A percentile compares a stretch with the other conserved stretches of the same genome.
phyloP scores from a whole-genome alignment of 2,329 filamentous ascomycete genomes.

The Sporothrix curviconia region DNA sequence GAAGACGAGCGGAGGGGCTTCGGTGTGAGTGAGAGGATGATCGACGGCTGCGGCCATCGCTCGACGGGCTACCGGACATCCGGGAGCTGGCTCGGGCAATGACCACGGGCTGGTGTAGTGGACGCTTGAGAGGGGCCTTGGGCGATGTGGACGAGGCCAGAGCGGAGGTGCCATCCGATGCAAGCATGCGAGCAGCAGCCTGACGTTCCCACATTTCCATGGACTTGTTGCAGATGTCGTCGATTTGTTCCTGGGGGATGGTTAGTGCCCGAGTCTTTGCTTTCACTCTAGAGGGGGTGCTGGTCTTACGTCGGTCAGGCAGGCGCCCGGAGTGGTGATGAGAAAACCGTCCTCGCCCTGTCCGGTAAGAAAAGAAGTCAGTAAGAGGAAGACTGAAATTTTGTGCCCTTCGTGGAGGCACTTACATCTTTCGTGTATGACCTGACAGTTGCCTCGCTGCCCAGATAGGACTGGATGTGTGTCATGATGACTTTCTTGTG shows the following conservation, averaged over 20 bases:
- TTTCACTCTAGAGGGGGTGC: too few relatives aligned
- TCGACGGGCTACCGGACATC: neutral
- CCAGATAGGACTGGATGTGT: conserved; percentile 52
- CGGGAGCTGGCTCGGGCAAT: conserved; percentile 36
- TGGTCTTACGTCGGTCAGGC: conserved; percentile 52
- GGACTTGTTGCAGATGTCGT: conserved; percentile 55
- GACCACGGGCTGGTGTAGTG: conserved; percentile 49
- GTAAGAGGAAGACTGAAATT: too few relatives aligned
- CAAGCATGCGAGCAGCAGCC: conserved; percentile 38
- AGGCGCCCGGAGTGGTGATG: conserved; percentile 51
- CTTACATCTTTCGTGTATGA: conserved; percentile 50
- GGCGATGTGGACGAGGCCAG: conserved; percentile 38
- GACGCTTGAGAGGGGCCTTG: conserved; percentile 45
- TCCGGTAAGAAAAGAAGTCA: too few relatives aligned
- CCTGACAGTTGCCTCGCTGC: conserved; percentile 51
- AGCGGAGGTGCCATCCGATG: neutral
- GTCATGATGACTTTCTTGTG: conserved; percentile 55
- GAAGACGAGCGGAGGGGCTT: conserved; percentile 25
- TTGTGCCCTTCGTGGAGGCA: too few relatives aligned
- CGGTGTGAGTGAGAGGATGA: conserved; percentile 14
- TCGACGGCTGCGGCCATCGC: conserved; percentile 27
- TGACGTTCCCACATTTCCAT: conserved; percentile 53
- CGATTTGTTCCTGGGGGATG: conserved; percentile 52
- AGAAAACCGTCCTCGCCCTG: conserved; percentile 57
- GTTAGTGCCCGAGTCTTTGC: too few relatives aligned